Evolutionary conservation across 495 filamentous ascomycete genomes (phyloP).

Genomic region (Lophium mytilinum): DNA sequence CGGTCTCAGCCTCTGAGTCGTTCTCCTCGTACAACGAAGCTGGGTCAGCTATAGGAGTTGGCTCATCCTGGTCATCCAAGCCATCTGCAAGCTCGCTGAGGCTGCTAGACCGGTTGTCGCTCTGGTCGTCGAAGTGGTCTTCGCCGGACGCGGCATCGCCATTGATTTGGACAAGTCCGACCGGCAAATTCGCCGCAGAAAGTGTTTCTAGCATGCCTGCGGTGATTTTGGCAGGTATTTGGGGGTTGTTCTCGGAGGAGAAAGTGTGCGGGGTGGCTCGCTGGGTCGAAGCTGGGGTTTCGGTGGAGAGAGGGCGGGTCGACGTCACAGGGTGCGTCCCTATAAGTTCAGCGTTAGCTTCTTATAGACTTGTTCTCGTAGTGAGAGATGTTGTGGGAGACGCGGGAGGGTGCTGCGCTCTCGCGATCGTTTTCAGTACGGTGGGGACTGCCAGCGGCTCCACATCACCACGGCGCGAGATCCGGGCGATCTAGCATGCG

Average conservation of each 20-base stretch:
- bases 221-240: neutral
- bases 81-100: constrained; percentile 89
- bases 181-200: neutral
- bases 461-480: neutral
- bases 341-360: neutral
- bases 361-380: neutral
- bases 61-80: constrained; percentile 50
- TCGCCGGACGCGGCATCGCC: neutral
- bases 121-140: constrained; percentile 10
- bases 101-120: constrained; percentile 51
- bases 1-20: constrained; percentile 97
- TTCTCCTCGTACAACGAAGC: constrained; percentile 44
- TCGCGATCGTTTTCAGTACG: neutral
- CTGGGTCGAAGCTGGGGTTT: neutral
- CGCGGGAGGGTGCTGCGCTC: neutral
- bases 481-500: neutral
- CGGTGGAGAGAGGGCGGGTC: neutral
- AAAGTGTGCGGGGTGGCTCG: neutral
- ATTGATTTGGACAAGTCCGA: neutral
- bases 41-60: constrained; percentile 9
- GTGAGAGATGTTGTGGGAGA: neutral
- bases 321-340: neutral
- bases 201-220: constrained; percentile 2
- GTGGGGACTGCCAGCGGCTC: neutral
- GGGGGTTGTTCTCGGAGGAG: neutral